Evolutionary conservation across 2,329 filamentous ascomycete genomes (phyloP).

Genomic region (Thielaviopsis ethacetica): DNA sequence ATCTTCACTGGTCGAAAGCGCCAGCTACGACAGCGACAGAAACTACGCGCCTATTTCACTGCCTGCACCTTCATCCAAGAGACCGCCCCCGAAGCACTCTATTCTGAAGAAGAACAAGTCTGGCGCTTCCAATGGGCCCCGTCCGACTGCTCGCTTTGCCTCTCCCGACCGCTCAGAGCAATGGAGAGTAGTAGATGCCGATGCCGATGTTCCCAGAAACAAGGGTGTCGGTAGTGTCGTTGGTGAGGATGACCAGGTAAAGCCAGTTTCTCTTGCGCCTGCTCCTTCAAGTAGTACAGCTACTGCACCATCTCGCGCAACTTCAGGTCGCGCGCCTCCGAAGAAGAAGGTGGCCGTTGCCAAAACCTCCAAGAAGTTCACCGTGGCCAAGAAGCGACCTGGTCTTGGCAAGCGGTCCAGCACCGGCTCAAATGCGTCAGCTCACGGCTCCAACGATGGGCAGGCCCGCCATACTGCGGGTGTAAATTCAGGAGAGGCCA

Average conservation of each 20-base stretch:
- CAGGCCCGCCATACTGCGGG: background rate
- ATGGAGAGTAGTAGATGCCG: background rate
- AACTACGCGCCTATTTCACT: background rate
- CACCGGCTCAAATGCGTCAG: constrained; percentile 18
- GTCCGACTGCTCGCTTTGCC: constrained; percentile 44
- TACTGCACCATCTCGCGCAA: background rate
- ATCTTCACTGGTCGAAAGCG: background rate
- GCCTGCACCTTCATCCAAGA: constrained; percentile 25
- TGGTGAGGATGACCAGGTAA: background rate
- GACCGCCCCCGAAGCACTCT: constrained; percentile 27
- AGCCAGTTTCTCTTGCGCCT: background rate
- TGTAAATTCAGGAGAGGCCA: background rate
- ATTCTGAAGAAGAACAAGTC: constrained; percentile 44
- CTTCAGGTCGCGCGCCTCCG: constrained; percentile 16
- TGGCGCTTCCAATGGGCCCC: constrained; percentile 34
- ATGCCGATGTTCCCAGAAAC: background rate
- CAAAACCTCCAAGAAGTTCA: constrained; percentile 19
- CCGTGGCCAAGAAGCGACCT: constrained; percentile 14
- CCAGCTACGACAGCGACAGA: background rate
- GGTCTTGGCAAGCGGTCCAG: constrained; percentile 7
- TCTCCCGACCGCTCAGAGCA: constrained; percentile 30
- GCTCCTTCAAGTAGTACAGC: background rate
- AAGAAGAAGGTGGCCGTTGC: constrained; percentile 25
- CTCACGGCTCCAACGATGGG: constrained; percentile 16
- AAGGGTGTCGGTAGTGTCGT: background rate